Conservation (phyloP, 1,139 yeast genomes). For the Yamadazyma diddensiae region DNA sequence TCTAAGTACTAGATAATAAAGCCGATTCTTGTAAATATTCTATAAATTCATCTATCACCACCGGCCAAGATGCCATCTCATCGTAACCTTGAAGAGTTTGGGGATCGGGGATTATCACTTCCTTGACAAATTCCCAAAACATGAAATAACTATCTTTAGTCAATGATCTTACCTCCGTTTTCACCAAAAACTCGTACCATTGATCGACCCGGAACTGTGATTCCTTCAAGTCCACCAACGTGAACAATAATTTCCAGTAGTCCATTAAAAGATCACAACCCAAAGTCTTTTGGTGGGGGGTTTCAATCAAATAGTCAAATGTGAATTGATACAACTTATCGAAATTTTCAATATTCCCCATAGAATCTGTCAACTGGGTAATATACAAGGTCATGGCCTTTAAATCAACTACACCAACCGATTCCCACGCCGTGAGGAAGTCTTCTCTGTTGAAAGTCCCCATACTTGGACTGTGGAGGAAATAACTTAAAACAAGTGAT, state of each 20-base stretch:
- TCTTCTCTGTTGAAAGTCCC: slow-evolving; percentile 53
- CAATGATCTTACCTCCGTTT: slow-evolving; percentile 32
- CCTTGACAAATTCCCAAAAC: slow-evolving; percentile 65
- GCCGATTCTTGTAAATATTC: slow-evolving; percentile 48
- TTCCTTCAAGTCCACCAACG: slow-evolving; percentile 17
- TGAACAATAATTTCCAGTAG: slow-evolving; percentile 73
- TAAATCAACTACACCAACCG: slow-evolving; percentile 33
- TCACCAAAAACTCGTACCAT: slow-evolving; percentile 51
- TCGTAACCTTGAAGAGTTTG: slow-evolving; percentile 52
- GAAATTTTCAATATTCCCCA: slow-evolving; percentile 10
- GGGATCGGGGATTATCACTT: slow-evolving; percentile 50
- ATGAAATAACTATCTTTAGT: slow-evolving; percentile 83
- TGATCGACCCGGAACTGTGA: slow-evolving; percentile 30
- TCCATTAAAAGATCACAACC: slow-evolving; percentile 63
- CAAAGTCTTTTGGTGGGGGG: slow-evolving; percentile 54
- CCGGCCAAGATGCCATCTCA: slow-evolving; percentile 90
- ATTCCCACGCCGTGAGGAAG: slow-evolving; percentile 59
- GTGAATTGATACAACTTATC: slow-evolving; percentile 60
- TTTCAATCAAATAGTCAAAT: slow-evolving; percentile 64
- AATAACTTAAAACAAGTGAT: slow-evolving; percentile 68
- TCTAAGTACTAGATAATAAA: not conserved
- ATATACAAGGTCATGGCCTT: slow-evolving; percentile 50
- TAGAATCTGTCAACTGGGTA: slow-evolving; percentile 19
- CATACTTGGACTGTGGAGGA: slow-evolving; percentile 61
- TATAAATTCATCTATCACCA: slow-evolving; percentile 78